Evolutionary conservation across 768 basidiomycete species (phyloP).

Genomic region (Tubosaeta sp.): DNA sequence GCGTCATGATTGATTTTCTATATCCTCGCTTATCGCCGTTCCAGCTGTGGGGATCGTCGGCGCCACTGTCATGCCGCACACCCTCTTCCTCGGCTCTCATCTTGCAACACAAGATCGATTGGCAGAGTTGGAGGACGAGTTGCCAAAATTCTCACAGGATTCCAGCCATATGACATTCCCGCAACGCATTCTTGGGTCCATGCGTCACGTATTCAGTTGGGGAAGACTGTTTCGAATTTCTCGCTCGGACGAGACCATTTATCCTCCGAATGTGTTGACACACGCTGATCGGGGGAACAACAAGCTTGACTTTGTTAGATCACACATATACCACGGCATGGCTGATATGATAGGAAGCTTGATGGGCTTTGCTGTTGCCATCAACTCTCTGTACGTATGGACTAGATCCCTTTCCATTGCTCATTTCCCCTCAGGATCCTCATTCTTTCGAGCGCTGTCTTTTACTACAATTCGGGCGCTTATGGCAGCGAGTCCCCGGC

Average conservation of each 20-base stretch:
- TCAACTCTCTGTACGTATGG: conserved; percentile 70
- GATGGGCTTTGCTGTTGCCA: conserved; percentile 80
- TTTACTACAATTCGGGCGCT: conserved; percentile 53
- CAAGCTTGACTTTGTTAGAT: conserved; percentile 47
- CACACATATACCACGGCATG: conserved; percentile 63
- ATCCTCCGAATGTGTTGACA: conserved; percentile 31
- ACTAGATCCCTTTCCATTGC: neutral
- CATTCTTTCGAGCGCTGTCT: conserved; percentile 78
- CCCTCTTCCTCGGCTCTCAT: conserved; percentile 83
- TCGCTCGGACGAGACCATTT: conserved; percentile 16
- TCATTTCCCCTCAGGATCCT: conserved; percentile 52
- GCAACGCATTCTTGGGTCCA: conserved; percentile 11
- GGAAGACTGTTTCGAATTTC: conserved; percentile 24
- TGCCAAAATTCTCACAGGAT: conserved; percentile 11
- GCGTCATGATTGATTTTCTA: conserved; percentile 12
- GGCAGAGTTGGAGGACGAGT: conserved; percentile 20
- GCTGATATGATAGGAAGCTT: conserved; percentile 66
- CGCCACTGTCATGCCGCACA: conserved; percentile 92
- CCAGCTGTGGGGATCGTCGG: conserved; percentile 70
- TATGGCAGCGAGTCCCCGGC: conserved; percentile 46
- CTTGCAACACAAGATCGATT: conserved; percentile 82
- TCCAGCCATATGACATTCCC: conserved; percentile 19
- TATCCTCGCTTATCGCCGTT: conserved; percentile 11
- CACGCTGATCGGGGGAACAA: conserved; percentile 60
- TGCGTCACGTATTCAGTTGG: conserved; percentile 6